Evolutionary conservation across 2,329 filamentous ascomycete genomes (phyloP).

Genomic region (Xylaria sp.): DNA sequence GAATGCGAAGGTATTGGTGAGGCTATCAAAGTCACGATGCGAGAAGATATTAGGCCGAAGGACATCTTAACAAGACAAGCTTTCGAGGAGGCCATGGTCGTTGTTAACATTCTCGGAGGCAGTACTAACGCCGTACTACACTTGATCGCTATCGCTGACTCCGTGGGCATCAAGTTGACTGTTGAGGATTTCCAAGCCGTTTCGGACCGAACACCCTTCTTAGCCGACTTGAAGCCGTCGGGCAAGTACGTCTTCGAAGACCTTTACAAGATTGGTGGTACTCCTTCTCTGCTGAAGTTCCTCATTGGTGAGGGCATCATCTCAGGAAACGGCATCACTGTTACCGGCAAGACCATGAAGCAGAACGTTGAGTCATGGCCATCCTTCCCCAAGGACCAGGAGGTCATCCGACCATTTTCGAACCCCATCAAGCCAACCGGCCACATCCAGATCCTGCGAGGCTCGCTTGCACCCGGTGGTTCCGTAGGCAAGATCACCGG

Average conservation of each 20-base stretch:
- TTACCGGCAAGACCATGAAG: conserved; percentile 88
- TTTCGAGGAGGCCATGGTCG: conserved; percentile 84
- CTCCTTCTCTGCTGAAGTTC: conserved; percentile 85
- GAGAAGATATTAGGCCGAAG: conserved; percentile 76
- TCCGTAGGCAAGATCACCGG: conserved; percentile 94
- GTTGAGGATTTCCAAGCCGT: conserved; percentile 87
- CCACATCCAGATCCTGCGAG: conserved; percentile 86
- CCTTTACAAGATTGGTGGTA: conserved; percentile 84
- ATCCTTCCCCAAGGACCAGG: conserved; percentile 75
- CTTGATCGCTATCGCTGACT: conserved; percentile 82
- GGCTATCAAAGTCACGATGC: conserved; percentile 75
- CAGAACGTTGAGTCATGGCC: conserved; percentile 82
- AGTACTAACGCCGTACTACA: conserved; percentile 88
- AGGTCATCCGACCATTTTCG: conserved; percentile 78
- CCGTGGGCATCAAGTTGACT: conserved; percentile 79
- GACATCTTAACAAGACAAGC: conserved; percentile 82
- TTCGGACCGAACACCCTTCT: conserved; percentile 77
- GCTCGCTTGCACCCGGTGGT: conserved; percentile 83
- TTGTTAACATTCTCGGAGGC: conserved; percentile 82
- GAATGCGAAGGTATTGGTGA: conserved; percentile 76
- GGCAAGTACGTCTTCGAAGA: conserved; percentile 89
- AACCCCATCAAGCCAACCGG: conserved; percentile 88
- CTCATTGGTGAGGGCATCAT: conserved; percentile 83
- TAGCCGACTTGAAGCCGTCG: conserved; percentile 83
- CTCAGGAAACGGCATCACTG: conserved; percentile 78